phyloP scores from a whole-genome alignment of 108 stramenopile species.

The Aurantiochytrium sp. region DNA sequence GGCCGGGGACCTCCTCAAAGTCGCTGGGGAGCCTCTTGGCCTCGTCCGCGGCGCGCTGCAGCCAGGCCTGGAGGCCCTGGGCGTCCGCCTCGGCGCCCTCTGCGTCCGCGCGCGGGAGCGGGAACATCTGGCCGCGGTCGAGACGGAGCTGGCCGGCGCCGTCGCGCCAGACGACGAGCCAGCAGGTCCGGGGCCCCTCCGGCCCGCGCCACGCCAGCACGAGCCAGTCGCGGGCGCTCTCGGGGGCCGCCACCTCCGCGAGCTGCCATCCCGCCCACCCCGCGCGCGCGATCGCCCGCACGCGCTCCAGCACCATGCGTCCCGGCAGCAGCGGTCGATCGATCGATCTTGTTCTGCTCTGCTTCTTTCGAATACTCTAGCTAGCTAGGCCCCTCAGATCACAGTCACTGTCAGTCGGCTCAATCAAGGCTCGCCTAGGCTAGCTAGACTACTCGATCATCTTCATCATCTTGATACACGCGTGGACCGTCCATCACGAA shows the following conservation, averaged over 20 bases:
- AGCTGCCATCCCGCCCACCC: not conserved
- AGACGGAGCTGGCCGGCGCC: not conserved
- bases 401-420: no score
- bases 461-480: no score
- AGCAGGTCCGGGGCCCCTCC: not conserved
- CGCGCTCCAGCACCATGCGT: no score
- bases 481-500: no score
- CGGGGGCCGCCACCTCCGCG: not conserved
- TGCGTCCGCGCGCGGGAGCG: not conserved
- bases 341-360: no score
- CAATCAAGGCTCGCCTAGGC: no score
- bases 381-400: no score
- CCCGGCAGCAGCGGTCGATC: no score
- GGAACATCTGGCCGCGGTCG: not conserved
- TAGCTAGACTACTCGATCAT: no score
- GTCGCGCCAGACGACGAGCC: not conserved
- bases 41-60: not conserved
- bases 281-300: not conserved
- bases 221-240: not conserved
- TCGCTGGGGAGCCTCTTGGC: not conserved
- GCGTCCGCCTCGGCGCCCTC: not conserved
- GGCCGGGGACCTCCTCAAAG: not conserved
- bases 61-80: not conserved
- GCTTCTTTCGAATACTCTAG: no score
- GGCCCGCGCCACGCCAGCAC: not conserved